phyloP scores from a whole-genome alignment of 495 filamentous ascomycete species.

The Collariella sp. region DNA sequence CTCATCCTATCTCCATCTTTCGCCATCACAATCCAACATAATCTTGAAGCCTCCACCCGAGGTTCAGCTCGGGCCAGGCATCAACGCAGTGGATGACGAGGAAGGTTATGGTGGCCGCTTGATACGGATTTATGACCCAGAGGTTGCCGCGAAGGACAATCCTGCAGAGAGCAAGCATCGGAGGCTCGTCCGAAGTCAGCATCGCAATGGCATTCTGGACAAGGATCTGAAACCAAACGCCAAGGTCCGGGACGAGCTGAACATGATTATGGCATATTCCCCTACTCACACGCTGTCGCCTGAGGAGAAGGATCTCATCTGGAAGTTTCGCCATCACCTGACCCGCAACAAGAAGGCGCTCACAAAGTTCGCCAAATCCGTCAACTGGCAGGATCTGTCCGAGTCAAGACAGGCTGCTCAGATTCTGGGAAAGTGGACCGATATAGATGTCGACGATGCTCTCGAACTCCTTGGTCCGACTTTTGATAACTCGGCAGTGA shows the following conservation, averaged over 20 bases:
- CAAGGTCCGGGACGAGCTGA: constrained; percentile 91
- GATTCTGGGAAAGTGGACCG: constrained; percentile 87
- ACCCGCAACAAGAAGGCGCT: constrained; percentile 87
- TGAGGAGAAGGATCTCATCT: constrained; percentile 91
- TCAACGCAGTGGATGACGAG: constrained; percentile 54
- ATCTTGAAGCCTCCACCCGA: constrained; percentile 70
- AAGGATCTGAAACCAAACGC: constrained; percentile 92
- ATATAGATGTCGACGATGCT: constrained; percentile 95
- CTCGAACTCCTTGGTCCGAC: constrained; percentile 87
- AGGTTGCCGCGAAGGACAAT: constrained; percentile 80
- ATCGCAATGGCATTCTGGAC: constrained; percentile 86
- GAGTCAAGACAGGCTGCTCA: constrained; percentile 85
- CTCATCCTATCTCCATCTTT: constrained; percentile 57
- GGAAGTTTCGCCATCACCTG: constrained; percentile 92
- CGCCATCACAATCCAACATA: constrained; percentile 54
- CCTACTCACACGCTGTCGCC: constrained; percentile 79
- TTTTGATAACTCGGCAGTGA: constrained; percentile 78
- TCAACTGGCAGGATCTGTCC: constrained; percentile 80
- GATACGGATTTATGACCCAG: constrained; percentile 86
- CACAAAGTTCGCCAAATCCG: constrained; percentile 96
- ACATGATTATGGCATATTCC: constrained; percentile 82
- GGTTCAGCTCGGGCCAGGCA: constrained; percentile 73
- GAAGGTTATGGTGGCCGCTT: constrained; percentile 49
- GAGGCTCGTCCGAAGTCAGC: constrained; percentile 72
- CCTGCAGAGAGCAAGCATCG: constrained; percentile 94